Conservation (phyloP, 768 basidiomycete genomes). For the Tremella yokohamensis region DNA sequence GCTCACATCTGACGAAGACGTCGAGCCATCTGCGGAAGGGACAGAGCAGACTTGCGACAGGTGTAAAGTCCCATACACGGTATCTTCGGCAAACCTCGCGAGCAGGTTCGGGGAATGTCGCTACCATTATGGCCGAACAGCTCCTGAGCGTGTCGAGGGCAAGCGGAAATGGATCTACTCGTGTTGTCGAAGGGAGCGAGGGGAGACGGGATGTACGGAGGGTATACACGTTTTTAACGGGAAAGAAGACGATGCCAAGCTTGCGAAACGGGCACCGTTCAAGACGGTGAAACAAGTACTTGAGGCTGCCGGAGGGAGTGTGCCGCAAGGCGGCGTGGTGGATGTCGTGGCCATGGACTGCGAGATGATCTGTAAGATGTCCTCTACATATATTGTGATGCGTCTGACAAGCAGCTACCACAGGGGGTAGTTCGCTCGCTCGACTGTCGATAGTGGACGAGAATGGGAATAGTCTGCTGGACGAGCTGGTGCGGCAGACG, state of each 20-base stretch:
- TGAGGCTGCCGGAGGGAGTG: slow-evolving; percentile 13
- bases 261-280: slow-evolving; percentile 36
- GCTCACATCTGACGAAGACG: slow-evolving; percentile 56
- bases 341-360: slow-evolving; percentile 90
- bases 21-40: slow-evolving; percentile 62
- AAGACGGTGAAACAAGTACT: slow-evolving; percentile 31
- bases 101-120: slow-evolving; percentile 59
- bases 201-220: slow-evolving; percentile 40
- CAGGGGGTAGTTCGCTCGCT: slow-evolving; percentile 84
- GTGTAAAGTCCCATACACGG: slow-evolving; percentile 67
- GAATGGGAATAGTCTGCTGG: slow-evolving; percentile 68
- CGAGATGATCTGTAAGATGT: slow-evolving; percentile 68
- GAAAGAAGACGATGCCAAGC: slow-evolving; percentile 48
- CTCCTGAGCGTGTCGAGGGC: slow-evolving; percentile 64
- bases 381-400: not conserved
- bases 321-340: slow-evolving; percentile 45
- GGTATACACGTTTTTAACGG: slow-evolving; percentile 86
- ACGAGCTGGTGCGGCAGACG: slow-evolving; percentile 54
- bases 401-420: slow-evolving; percentile 59
- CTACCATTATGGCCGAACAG: slow-evolving; percentile 77
- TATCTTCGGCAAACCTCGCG: slow-evolving; percentile 56
- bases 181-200: slow-evolving; percentile 40
- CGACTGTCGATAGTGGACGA: slow-evolving; percentile 85
- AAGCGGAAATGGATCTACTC: slow-evolving; percentile 58
- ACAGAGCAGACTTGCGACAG: slow-evolving; percentile 68